These are phyloP conservation scores for Fraxinus platypoda DNA, from an alignment of 305 asterid species.

Conservation along the genomic window DNA sequence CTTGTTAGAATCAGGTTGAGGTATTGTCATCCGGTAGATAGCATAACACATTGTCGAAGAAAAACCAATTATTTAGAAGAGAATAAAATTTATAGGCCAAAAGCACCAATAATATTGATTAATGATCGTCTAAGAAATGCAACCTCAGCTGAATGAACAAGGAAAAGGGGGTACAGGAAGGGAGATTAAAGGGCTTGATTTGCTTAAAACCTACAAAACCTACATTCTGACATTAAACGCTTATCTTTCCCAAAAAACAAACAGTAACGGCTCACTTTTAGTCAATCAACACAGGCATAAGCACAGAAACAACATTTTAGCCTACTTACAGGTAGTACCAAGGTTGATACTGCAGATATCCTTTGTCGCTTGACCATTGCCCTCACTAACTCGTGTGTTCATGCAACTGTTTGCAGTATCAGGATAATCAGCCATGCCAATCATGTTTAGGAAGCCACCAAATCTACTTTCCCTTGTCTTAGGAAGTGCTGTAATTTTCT, in stretches of 20 bases:
- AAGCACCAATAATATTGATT: not conserved
- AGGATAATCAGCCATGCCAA: constrained; percentile 37
- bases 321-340: constrained; percentile 48
- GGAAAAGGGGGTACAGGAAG: not conserved
- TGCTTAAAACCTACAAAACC: not conserved
- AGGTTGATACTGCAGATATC: constrained; percentile 71
- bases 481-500: constrained; percentile 56
- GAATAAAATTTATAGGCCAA: not conserved
- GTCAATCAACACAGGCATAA: not conserved
- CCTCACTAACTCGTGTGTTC: constrained; percentile 61
- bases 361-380: constrained; percentile 40
- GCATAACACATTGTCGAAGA: not conserved
- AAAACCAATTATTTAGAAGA: not conserved
- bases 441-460: constrained; percentile 47
- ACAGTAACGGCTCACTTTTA: not conserved
- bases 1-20: constrained; percentile 34
- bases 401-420: constrained; percentile 31
- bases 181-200: not conserved
- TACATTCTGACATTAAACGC: not conserved
- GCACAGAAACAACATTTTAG: not conserved
- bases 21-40: constrained; percentile 31
- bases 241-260: not conserved
- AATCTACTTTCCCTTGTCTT: constrained; percentile 35
- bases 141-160: not conserved
- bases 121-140: not conserved